Conservation (phyloP, 1,284 basidiomycete genomes). For the Tylopilus sp. region DNA sequence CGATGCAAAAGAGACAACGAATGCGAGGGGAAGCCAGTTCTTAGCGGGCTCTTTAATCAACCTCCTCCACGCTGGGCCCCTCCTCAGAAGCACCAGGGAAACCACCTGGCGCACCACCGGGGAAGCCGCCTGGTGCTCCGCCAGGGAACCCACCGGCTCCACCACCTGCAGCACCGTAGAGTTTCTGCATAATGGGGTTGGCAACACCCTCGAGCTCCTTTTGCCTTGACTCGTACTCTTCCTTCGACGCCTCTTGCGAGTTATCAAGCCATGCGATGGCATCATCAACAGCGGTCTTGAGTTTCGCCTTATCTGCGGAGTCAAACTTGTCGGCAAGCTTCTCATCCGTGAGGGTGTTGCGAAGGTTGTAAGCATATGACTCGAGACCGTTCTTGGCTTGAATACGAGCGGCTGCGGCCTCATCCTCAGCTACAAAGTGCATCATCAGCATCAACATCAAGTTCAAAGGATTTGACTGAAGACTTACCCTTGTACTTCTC, state of each 20-base stretch:
- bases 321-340: constrained; percentile 90
- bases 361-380: constrained; percentile 95
- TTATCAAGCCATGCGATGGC: constrained; percentile 87
- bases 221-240: constrained; percentile 94
- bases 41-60: constrained; percentile 53
- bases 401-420: constrained; percentile 81
- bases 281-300: constrained; percentile 83
- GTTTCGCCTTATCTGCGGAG: constrained; percentile 82
- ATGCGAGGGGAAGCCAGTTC: constrained; percentile 15
- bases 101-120: constrained; percentile 52
- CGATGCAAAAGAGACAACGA: constrained; percentile 27
- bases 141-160: constrained; percentile 49
- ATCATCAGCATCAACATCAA: constrained; percentile 21
- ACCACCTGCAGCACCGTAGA: constrained; percentile 78
- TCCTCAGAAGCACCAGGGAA: constrained; percentile 65
- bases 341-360: constrained; percentile 84
- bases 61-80: constrained; percentile 87
- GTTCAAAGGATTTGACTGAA: not conserved
- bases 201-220: constrained; percentile 93
- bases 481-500: constrained; percentile 84
- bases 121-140: constrained; percentile 50
- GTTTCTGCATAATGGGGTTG: constrained; percentile 94
- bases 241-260: constrained; percentile 89
- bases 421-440: constrained; percentile 64
- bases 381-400: constrained; percentile 86